These are phyloP conservation scores for Aureobasidium sp. DNA, from an alignment of 2,329 filamentous ascomycete genomes.

Conservation along the genomic window DNA sequence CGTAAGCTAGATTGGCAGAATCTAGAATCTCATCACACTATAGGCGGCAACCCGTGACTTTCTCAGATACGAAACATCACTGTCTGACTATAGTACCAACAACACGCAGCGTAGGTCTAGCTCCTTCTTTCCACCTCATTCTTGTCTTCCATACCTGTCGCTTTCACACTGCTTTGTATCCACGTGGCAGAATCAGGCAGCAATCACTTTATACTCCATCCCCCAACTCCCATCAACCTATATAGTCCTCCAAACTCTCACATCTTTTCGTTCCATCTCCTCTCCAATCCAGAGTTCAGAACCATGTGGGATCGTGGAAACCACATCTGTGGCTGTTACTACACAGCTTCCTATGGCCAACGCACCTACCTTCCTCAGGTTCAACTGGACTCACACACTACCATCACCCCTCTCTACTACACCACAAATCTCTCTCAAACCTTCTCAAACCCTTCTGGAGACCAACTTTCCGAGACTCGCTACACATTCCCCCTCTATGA, in stretches of 20 bases:
- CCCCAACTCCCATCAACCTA: background rate
- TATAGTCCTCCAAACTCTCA: background rate
- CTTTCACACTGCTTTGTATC: background rate
- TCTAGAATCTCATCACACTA: background rate
- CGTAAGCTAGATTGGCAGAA: background rate
- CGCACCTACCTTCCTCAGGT: constrained; percentile 64
- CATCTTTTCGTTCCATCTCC: background rate
- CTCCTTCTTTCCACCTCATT: background rate
- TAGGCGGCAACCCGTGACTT: constrained; percentile 7
- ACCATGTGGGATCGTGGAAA: constrained; percentile 10
- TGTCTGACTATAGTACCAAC: background rate
- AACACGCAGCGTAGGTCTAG: background rate
- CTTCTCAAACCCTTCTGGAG: constrained; percentile 64
- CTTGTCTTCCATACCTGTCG: background rate
- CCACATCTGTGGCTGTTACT: constrained; percentile 37
- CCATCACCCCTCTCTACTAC: constrained; percentile 62
- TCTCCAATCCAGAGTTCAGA: background rate
- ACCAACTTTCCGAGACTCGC: constrained; percentile 58
- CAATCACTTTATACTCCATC: background rate
- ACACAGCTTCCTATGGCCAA: constrained; percentile 19
- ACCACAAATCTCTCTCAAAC: constrained; percentile 62
- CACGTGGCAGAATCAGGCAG: background rate
- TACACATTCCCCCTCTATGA: constrained; percentile 80
- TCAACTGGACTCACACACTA: constrained; percentile 64
- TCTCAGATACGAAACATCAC: background rate